A percentile compares a stretch with the other conserved stretches of the same genome.
phyloP scores from a whole-genome alignment of 2,329 filamentous ascomycete genomes.

The Cadophora sp. region DNA sequence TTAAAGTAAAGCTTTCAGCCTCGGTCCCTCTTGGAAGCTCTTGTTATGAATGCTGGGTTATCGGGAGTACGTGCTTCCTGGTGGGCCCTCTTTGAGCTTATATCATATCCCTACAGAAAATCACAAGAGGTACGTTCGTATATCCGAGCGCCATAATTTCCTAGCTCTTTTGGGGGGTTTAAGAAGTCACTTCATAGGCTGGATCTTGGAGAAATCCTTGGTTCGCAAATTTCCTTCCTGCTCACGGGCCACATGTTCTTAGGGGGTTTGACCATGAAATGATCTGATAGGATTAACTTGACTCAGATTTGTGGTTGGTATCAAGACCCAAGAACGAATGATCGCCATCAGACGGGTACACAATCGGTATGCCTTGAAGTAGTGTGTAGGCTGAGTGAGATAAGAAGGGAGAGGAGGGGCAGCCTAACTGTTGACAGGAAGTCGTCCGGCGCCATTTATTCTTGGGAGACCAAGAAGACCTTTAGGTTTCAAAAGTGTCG shows the following conservation, averaged over 20 bases:
- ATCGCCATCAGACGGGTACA: background rate
- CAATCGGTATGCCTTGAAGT: background rate
- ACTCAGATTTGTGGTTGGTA: slow-evolving; percentile 5
- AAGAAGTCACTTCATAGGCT: background rate
- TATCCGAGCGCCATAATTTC: background rate
- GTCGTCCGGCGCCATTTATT: slow-evolving; percentile 1
- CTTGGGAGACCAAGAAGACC: background rate
- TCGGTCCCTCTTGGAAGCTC: background rate
- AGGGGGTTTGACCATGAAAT: background rate
- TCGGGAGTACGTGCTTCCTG: background rate
- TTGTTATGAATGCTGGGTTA: background rate
- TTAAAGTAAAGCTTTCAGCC: background rate
- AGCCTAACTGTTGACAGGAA: slow-evolving; percentile 7
- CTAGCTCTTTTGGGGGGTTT: background rate
- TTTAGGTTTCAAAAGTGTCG: background rate
- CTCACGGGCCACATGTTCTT: slow-evolving; percentile 8
- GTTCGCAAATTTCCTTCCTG: background rate
- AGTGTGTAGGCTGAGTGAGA: background rate
- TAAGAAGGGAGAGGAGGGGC: slow-evolving; percentile 6
- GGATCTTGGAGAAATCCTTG: background rate
- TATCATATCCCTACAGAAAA: background rate
- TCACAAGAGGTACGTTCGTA: background rate
- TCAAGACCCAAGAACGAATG: background rate
- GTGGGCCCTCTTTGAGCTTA: background rate
- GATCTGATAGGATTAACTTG: slow-evolving; percentile 4